phyloP scores from a whole-genome alignment of 169 alveolate genomes.

The Eimeria maxima region DNA sequence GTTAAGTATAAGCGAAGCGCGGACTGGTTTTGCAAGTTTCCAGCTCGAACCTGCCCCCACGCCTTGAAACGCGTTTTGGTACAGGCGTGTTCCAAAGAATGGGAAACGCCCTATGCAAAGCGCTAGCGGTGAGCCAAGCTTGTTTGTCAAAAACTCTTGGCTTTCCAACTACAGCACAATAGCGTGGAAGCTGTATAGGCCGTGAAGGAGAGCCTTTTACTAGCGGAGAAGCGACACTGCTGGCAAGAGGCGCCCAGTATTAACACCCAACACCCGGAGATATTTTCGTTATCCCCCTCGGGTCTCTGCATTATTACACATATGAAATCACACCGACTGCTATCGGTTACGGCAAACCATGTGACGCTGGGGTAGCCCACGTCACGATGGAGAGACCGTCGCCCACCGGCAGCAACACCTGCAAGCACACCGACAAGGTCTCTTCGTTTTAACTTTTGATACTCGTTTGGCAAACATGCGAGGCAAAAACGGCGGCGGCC shows the following conservation, averaged over 20 bases:
- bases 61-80: background rate
- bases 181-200: background rate
- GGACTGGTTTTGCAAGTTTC: background rate
- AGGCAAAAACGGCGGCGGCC: background rate
- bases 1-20: background rate
- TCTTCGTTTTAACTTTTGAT: background rate
- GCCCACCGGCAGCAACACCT: slow-evolving; percentile 77
- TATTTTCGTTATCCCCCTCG: background rate
- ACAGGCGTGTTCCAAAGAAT: background rate
- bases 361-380: slow-evolving; percentile 52
- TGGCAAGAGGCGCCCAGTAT: background rate
- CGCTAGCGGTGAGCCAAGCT: background rate
- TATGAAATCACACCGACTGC: background rate
- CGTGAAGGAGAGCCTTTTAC: background rate
- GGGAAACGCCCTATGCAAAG: background rate
- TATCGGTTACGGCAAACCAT: background rate
- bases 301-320: background rate
- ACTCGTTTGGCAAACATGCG: background rate
- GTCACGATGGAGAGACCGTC: slow-evolving; percentile 81
- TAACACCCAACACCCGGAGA: background rate
- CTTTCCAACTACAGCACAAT: background rate
- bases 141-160: background rate
- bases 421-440: background rate
- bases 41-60: background rate
- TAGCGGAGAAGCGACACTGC: background rate